Conservation (phyloP, 23 red algal species). For the Gracilaria gracilis region DNA sequence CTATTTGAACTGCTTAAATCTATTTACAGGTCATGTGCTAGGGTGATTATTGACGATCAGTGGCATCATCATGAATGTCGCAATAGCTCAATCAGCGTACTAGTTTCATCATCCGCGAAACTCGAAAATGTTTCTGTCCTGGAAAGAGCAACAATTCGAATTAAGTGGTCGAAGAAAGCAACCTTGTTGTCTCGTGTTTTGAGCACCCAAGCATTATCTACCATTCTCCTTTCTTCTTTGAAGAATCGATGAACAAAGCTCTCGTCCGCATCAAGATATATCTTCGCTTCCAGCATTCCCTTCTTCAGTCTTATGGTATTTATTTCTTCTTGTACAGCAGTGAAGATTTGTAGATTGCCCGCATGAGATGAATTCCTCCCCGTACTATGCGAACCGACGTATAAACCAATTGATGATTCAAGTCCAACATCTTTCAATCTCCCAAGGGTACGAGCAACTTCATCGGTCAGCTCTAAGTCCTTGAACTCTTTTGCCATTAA, state of each 20-base stretch:
- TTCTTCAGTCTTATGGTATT: background rate
- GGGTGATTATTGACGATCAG: too few relatives aligned
- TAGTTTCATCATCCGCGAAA: background rate
- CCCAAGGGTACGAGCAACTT: background rate
- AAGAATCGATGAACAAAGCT: background rate
- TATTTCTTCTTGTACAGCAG: conserved; percentile 2
- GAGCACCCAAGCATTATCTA: conserved; percentile 20
- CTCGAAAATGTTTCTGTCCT: conserved; percentile 10
- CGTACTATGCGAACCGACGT: background rate
- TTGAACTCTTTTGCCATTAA: background rate
- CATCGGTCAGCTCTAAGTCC: background rate
- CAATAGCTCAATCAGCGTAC: background rate
- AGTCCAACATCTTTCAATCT: conserved; percentile 10
- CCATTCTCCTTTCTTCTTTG: background rate
- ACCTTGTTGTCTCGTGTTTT: conserved; percentile 4
- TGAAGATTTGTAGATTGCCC: conserved; percentile 6
- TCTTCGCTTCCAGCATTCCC: background rate
- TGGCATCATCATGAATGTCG: background rate
- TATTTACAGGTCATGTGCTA: too few relatives aligned
- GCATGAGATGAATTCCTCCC: background rate
- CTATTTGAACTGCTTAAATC: too few relatives aligned
- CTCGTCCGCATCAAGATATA: conserved; percentile 2
- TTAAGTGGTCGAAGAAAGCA: background rate
- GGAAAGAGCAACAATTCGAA: conserved; percentile 17
- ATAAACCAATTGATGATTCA: conserved; percentile 18